Evolutionary conservation across 2,329 filamentous ascomycete species (phyloP).

Genomic region (Diaporthe nobilis): DNA sequence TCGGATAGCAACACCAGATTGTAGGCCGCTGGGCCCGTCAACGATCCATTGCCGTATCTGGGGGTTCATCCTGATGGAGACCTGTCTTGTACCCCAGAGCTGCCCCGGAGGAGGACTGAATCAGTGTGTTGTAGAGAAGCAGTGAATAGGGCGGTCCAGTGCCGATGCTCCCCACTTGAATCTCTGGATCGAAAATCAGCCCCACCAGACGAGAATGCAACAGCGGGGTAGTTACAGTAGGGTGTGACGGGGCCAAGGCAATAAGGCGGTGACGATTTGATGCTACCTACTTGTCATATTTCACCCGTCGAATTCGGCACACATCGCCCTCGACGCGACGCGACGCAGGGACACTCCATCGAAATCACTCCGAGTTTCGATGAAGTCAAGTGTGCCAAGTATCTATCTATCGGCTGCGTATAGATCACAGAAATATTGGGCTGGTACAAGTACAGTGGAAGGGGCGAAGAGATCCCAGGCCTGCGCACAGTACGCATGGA

Average conservation of each 20-base stretch:
- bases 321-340: background rate
- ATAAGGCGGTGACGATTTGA: slow-evolving; percentile 13
- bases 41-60: background rate
- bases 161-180: slow-evolving; percentile 24
- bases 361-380: background rate
- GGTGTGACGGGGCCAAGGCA: background rate
- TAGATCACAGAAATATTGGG: background rate
- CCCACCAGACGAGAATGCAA: slow-evolving; percentile 29
- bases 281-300: background rate
- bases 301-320: background rate
- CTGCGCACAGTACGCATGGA: background rate
- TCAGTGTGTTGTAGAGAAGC: slow-evolving; percentile 14
- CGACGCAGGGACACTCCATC: too few relatives aligned
- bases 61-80: slow-evolving; percentile 17
- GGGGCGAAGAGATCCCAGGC: background rate
- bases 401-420: background rate
- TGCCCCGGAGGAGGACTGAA: slow-evolving; percentile 21
- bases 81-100: slow-evolving; percentile 13
- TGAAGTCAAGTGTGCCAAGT: background rate
- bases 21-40: background rate
- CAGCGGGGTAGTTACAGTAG: slow-evolving; percentile 15
- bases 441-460: background rate
- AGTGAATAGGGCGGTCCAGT: slow-evolving; percentile 6
- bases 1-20: background rate
- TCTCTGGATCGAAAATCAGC: slow-evolving; percentile 28